Evolutionary conservation across 495 filamentous ascomycete genomes (phyloP).

Genomic region (Neurospora discreta): DNA sequence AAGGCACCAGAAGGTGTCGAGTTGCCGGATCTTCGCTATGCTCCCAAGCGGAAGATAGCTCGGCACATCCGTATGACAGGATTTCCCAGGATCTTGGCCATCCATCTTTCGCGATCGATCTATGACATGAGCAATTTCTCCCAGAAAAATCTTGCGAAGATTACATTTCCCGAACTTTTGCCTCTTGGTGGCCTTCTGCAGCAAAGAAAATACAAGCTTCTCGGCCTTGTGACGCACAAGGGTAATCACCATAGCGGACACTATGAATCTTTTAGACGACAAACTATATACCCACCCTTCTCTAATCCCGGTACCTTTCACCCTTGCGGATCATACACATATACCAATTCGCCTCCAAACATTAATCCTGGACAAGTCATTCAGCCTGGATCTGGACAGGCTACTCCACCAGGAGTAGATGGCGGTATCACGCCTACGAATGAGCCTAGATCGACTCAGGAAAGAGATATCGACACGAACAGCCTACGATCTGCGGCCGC

Average conservation of each 20-base stretch:
- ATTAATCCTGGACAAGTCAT: slow-evolving; percentile 26
- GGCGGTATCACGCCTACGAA: slow-evolving; percentile 24
- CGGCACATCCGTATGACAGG: slow-evolving; percentile 73
- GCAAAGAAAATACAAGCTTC: slow-evolving; percentile 70
- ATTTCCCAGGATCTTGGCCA: slow-evolving; percentile 80
- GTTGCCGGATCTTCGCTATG: slow-evolving; percentile 60
- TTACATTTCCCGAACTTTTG: slow-evolving; percentile 77
- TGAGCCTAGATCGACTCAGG: slow-evolving; percentile 25
- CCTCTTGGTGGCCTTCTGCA: slow-evolving; percentile 69
- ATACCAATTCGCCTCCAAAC: background rate
- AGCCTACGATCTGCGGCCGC: slow-evolving; percentile 33
- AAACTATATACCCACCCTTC: slow-evolving; percentile 58
- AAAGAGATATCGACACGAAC: slow-evolving; percentile 23
- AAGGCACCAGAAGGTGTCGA: slow-evolving; percentile 53
- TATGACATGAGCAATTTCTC: slow-evolving; percentile 63
- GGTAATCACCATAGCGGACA: slow-evolving; percentile 93
- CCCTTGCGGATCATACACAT: slow-evolving; percentile 51
- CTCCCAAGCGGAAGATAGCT: slow-evolving; percentile 74
- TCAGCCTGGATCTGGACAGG: slow-evolving; percentile 23
- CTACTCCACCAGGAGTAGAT: slow-evolving; percentile 11
- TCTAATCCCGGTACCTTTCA: slow-evolving; percentile 73
- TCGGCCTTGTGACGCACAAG: slow-evolving; percentile 86
- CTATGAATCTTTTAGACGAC: slow-evolving; percentile 94
- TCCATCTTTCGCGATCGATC: slow-evolving; percentile 89
- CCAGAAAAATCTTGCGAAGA: slow-evolving; percentile 87